Base-by-base conservation (phyloP, 768 basidiomycete species). In the Pleurotus salmoneostramineus region DNA sequence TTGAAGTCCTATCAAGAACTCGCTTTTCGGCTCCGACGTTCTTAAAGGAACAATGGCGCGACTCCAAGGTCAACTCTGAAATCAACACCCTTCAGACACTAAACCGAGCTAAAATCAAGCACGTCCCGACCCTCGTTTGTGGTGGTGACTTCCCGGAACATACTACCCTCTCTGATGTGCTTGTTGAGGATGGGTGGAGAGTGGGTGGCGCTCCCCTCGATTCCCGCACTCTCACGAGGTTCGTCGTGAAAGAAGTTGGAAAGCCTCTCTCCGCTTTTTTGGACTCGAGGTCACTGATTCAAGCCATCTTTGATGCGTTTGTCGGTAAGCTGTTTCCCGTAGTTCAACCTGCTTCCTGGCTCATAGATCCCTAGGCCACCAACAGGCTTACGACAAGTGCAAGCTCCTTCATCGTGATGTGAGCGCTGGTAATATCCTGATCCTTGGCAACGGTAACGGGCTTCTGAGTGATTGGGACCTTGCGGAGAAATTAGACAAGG, bases 31-130 rank as follows among this genome's bases (percentile, higher is more conserved):
- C 52, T 15, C 49, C 60, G 4, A 61, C 64, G 10, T 72, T 71
- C 50, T 37, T 74, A 21, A 73, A 71, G 60, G 72, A 74, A 55
- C 59, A 55, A 14, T 74, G 72, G 72, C 57, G 69, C 4, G 32
- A 56, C 4, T n/a, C 21, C 34, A 51, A 32, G 7, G 37, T 61
- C 42, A 56, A 58, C 35, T 58, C 63, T 5, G 72, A 72, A 57
- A 51, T 58, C 1, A 61, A 60, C 3, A 63, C 65, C 12, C 61
- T 71, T 6, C 17, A 17, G 15, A 17, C 46, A 5, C 58, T 74
- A 31, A 62, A 67, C 6, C 17, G 55, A 11, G 33, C 36, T 3
- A 17, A 55, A 1, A 65, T 72, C 4, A 55, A 55, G 3, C 51
- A 71, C 48, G 61, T 71, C 32, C 59, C 65, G 27, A 52, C 48